Evolutionary conservation across 1,139 yeast genomes (phyloP).

Genomic region (Spencermartinsiella ligniputridi): DNA sequence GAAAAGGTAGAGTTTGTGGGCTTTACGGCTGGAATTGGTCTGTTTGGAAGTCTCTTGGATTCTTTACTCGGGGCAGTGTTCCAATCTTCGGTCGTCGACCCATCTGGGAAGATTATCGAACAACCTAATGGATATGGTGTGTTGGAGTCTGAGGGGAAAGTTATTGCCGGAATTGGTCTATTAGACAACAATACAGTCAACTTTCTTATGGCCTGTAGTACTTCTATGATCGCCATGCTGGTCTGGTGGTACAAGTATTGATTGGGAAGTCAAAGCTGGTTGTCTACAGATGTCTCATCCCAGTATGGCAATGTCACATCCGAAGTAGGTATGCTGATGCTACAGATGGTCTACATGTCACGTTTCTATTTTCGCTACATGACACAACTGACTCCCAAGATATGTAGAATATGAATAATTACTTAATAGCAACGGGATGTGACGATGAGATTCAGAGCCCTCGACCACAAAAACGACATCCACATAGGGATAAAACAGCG

Average conservation of each 20-base stretch:
- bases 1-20: constrained; percentile 24
- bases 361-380: too few species aligned
- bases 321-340: too few species aligned
- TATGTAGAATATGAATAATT: constrained; percentile 86
- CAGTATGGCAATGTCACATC: neutral
- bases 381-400: constrained; percentile 81
- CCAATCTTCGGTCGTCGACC: constrained; percentile 37
- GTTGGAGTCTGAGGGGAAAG: constrained; percentile 17
- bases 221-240: constrained; percentile 31
- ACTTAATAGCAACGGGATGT: constrained; percentile 75
- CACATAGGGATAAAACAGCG: constrained; percentile 71
- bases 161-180: constrained; percentile 27
- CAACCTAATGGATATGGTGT: constrained; percentile 39
- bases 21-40: constrained; percentile 35
- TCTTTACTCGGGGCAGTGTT: constrained; percentile 44
- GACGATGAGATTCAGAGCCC: constrained; percentile 72
- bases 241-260: constrained; percentile 18
- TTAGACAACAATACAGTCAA: constrained; percentile 44
- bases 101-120: constrained; percentile 40
- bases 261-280: neutral
- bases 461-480: constrained; percentile 68
- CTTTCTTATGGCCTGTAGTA: constrained; percentile 34
- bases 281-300: neutral
- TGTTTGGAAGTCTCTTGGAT: constrained; percentile 42
- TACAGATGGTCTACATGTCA: too few species aligned